These are phyloP conservation scores for Trametes villosa DNA, from an alignment of 768 basidiomycete genomes.

Conservation along the genomic window DNA sequence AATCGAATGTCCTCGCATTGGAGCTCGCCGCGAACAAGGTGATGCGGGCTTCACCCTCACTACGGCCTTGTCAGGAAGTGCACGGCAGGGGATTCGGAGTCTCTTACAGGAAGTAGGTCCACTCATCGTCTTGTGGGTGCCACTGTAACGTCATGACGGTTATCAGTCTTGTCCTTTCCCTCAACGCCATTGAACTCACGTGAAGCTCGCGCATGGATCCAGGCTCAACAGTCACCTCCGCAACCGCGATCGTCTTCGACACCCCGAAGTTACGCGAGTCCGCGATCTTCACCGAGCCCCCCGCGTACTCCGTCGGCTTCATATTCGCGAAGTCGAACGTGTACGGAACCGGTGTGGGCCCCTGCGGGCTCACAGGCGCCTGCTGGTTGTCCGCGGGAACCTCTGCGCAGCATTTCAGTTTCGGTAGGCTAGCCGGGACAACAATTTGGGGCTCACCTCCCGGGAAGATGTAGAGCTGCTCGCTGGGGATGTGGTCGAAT, in stretches of 20 bases:
- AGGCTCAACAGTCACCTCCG: constrained; percentile 60
- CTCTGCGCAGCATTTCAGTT: constrained; percentile 14
- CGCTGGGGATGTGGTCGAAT: constrained; percentile 34
- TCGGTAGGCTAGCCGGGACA: background rate
- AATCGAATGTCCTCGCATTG: constrained; percentile 48
- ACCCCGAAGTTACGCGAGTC: constrained; percentile 57
- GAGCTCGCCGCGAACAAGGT: constrained; percentile 45
- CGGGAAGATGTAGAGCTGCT: constrained; percentile 38
- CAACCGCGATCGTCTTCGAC: constrained; percentile 56
- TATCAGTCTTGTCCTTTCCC: background rate
- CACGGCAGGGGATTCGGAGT: background rate
- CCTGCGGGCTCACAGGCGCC: constrained; percentile 48
- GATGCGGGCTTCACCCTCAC: constrained; percentile 43
- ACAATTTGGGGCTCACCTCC: constrained; percentile 9
- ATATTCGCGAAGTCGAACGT: constrained; percentile 53
- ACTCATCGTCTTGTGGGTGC: constrained; percentile 73
- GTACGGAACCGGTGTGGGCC: constrained; percentile 48
- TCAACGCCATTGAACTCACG: background rate
- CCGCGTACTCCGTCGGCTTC: constrained; percentile 46
- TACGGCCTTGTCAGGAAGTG: constrained; percentile 28
- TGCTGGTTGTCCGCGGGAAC: constrained; percentile 36
- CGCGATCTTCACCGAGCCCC: constrained; percentile 45
- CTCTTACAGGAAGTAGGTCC: constrained; percentile 41
- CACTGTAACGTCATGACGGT: constrained; percentile 45
- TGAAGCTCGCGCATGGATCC: constrained; percentile 66